Conservation (phyloP, 2,329 filamentous ascomycete species). For the Neospermospora avenae region DNA sequence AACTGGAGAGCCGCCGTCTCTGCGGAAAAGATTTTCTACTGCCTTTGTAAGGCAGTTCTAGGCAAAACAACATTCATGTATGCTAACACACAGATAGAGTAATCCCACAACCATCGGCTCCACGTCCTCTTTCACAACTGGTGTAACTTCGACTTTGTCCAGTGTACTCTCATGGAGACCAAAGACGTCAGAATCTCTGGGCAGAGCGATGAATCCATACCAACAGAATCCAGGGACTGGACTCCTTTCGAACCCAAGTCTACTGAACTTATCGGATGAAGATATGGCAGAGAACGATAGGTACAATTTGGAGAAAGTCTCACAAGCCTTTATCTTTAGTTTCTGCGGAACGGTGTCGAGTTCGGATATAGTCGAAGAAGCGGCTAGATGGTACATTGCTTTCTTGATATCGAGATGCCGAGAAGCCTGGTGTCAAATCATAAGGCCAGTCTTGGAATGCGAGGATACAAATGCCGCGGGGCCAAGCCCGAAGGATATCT, state of each 20-base stretch:
- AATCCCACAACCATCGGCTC: neutral
- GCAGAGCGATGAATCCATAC: neutral
- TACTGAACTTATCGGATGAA: neutral
- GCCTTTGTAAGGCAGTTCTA: too few relatives aligned
- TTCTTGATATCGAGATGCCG: neutral
- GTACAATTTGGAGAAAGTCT: neutral
- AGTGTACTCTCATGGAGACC: neutral
- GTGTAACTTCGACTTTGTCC: neutral
- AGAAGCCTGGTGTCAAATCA: neutral
- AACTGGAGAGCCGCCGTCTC: neutral
- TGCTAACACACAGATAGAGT: neutral
- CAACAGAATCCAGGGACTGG: neutral
- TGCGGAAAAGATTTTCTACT: neutral
- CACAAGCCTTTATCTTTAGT: neutral
- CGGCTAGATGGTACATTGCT: neutral
- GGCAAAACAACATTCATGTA: too few relatives aligned
- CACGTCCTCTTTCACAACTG: neutral
- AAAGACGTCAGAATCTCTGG: neutral
- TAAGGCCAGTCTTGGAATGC: neutral
- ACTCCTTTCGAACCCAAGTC: neutral
- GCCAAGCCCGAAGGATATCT: neutral
- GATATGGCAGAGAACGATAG: neutral
- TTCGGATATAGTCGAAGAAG: neutral
- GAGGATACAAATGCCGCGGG: too few relatives aligned
- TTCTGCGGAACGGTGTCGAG: neutral